Evolutionary conservation across 805 yeast genomes (phyloP).

Genomic region (Yarrowia keelungensis): DNA sequence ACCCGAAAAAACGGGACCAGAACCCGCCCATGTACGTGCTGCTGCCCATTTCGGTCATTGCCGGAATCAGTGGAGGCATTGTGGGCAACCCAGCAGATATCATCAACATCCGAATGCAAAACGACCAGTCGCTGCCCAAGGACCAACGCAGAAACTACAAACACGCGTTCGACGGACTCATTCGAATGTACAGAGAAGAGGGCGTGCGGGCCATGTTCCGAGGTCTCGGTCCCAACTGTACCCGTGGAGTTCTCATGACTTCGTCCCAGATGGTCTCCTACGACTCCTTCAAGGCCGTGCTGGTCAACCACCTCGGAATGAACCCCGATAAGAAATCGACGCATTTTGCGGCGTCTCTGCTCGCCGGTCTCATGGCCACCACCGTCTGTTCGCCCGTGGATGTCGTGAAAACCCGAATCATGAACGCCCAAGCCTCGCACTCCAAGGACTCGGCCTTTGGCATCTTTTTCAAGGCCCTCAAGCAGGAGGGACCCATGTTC

Average conservation of each 20-base stretch:
- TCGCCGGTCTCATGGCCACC: conserved; percentile 89
- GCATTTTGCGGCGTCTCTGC: conserved; percentile 76
- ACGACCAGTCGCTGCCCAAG: conserved; percentile 72
- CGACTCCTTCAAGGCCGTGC: conserved; percentile 69
- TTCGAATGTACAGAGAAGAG: conserved; percentile 66
- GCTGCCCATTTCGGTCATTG: conserved; percentile 80
- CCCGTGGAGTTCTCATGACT: conserved; percentile 86
- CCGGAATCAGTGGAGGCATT: conserved; percentile 84
- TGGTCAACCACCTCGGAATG: conserved; percentile 59
- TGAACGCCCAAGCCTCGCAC: conserved; percentile 60
- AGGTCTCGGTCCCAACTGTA: conserved; percentile 78
- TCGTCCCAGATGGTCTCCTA: conserved; percentile 90
- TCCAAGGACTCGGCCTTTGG: conserved; percentile 56
- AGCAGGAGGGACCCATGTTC: conserved; percentile 74
- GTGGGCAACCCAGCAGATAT: conserved; percentile 91
- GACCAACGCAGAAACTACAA: conserved; percentile 73
- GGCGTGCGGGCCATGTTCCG: conserved; percentile 65
- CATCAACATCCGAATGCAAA: conserved; percentile 89
- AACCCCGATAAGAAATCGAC: conserved; percentile 70
- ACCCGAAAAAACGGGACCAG: conserved; percentile 46
- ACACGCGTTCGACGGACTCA: conserved; percentile 79
- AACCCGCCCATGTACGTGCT: conserved; percentile 65
- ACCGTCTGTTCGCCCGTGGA: conserved; percentile 94
- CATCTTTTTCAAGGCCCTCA: conserved; percentile 63
- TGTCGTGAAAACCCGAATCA: conserved; percentile 85